Conservation (phyloP, 495 filamentous ascomycete species). For the Podospora appendiculata region DNA sequence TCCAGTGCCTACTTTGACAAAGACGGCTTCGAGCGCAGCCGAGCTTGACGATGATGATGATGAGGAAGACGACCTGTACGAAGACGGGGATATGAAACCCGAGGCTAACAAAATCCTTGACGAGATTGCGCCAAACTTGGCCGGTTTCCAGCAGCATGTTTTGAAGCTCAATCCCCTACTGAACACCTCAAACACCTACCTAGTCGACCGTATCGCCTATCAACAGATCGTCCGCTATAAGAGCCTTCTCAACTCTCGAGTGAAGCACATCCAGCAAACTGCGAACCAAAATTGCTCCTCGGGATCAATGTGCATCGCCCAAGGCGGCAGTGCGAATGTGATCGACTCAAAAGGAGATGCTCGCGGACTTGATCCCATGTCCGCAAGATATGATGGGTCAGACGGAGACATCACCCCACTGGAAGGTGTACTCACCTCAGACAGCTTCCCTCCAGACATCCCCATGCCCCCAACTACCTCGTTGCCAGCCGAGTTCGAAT, state of each 20-base stretch:
- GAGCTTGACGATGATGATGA: conserved; percentile 26
- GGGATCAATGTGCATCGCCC: conserved; percentile 52
- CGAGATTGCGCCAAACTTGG: conserved; percentile 61
- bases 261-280: conserved; percentile 59
- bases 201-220: conserved; percentile 76
- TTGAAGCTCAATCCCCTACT: conserved; percentile 58
- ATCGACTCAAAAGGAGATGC: conserved; percentile 34
- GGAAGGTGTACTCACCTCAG: conserved; percentile 59
- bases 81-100: conserved; percentile 41
- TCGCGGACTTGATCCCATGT: conserved; percentile 30
- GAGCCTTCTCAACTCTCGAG: conserved; percentile 61
- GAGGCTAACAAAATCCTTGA: conserved; percentile 38
- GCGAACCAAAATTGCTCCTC: conserved; percentile 49
- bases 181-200: conserved; percentile 38
- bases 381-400: conserved; percentile 42
- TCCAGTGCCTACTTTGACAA: conserved; percentile 46
- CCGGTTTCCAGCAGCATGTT: conserved; percentile 74
- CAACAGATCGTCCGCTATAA: conserved; percentile 78
- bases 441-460: conserved; percentile 69
- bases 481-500: conserved; percentile 88
- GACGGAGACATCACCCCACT: conserved; percentile 56
- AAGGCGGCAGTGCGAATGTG: conserved; percentile 48
- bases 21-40: conserved; percentile 19
- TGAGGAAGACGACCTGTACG: conserved; percentile 45
- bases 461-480: conserved; percentile 71